Percentiles rank a stretch among this genome's conserved stretches.
Conservation (phyloP, 106 monocot species). For the Phalaenopsis equestris region DNA sequence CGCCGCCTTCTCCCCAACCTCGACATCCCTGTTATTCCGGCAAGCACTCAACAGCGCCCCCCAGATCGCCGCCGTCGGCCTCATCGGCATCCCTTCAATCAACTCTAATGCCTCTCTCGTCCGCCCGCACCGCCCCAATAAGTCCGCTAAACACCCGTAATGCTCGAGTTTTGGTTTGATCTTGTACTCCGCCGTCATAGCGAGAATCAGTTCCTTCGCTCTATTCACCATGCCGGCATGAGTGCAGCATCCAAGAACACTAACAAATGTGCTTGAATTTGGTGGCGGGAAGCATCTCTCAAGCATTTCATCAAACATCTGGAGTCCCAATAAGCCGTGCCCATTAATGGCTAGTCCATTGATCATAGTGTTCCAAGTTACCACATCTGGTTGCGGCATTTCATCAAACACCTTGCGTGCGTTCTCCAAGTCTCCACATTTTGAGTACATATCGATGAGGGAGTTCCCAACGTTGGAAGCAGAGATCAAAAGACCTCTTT, state of each 20-base stretch:
- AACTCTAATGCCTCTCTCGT: constrained; percentile 56
- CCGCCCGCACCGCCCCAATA: constrained; percentile 44
- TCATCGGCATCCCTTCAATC: constrained; percentile 39
- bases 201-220: constrained; percentile 48
- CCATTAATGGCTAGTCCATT: constrained; percentile 40
- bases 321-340: constrained; percentile 18
- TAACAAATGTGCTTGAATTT: constrained; percentile 57
- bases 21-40: constrained; percentile 8
- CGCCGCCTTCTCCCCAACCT: background rate
- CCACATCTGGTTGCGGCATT: constrained; percentile 32
- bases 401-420: constrained; percentile 40
- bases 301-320: constrained; percentile 51
- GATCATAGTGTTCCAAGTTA: constrained; percentile 58
- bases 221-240: constrained; percentile 36
- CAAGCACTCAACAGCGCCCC: constrained; percentile 44
- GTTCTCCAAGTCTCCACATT: constrained; percentile 26
- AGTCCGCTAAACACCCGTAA: constrained; percentile 60
- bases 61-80: constrained; percentile 43
- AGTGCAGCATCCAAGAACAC: constrained; percentile 47
- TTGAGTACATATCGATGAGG: constrained; percentile 59
- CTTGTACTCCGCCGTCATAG: constrained; percentile 24
- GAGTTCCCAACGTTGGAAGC: constrained; percentile 41
- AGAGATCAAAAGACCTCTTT: constrained; percentile 23
- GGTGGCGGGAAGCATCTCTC: constrained; percentile 24
- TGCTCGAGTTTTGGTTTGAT: constrained; percentile 48